Evolutionary conservation across 2,329 filamentous ascomycete genomes (phyloP), one percentile per base, ranked within the genome.

Genomic region (Ophiostoma montium): DNA sequence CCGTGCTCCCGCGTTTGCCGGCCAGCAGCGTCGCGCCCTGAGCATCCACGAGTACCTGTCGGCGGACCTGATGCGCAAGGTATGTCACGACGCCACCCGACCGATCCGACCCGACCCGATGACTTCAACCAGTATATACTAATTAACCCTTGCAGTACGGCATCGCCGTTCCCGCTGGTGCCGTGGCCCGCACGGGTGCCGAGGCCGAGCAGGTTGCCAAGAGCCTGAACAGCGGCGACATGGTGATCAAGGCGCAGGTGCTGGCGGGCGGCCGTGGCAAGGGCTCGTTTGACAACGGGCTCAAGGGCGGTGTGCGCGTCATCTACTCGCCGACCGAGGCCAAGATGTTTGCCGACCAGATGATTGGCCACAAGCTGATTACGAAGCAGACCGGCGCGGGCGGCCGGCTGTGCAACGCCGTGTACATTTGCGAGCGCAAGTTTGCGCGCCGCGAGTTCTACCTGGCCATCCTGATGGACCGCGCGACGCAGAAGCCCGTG

Each of bases 401-500:
- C 60, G 92, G 92, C 64, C 87, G 92, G 67, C 80, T 94, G 66
- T 98, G 92, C 79, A 96, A 86, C 70, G 79, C 89, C 56, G 92
- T 98, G 65, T 96, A 94, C 76, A 96, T 98, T 66, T 94, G 90
- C 72, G 92, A 98, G 78, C 89, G 92, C 78, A 98, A 98, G 76
- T 98, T 95, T 64, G 92, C 92, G 60, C 88, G 92, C 59, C 84
- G 92, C 65, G 92, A 98, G 71, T 98, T 98, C 75, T 98, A 98
- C 76, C 82, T 98, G 52, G 92, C 92, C 62, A 84, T 98, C 62
- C 82, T 98, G 61, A 96, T 98, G 92, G 92, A 98, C 75, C 87
- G 92, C 63, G 80, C 76, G 58, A 82, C 84, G 47, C 92, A 96
- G 72, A 76, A 78, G 57, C 92, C 92, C 59, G 88, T 96, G 64